phyloP scores from a whole-genome alignment of 805 yeast genomes.

The Myxozyma melibiosi region DNA sequence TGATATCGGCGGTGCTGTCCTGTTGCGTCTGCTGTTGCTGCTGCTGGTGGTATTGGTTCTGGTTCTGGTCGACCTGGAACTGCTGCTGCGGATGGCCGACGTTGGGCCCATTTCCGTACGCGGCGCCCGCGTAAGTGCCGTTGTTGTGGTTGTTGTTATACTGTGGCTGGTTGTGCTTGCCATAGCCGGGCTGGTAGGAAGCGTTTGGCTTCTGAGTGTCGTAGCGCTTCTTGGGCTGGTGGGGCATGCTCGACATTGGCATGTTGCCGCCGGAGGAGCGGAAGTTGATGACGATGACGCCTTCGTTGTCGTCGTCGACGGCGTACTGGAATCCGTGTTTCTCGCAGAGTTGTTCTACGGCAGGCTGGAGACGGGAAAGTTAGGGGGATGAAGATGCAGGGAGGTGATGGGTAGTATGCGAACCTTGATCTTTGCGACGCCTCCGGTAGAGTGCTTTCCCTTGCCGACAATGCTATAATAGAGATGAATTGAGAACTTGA shows the following conservation, averaged over 20 bases:
- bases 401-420: no score
- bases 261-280: conserved; percentile 45
- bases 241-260: conserved; percentile 27
- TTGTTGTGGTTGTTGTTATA: neutral
- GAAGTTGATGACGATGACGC: conserved; percentile 75
- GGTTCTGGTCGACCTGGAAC: conserved; percentile 33
- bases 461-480: conserved; percentile 75
- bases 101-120: conserved; percentile 32
- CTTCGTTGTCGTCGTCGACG: conserved; percentile 72
- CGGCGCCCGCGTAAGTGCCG: conserved; percentile 1
- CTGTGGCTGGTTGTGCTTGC: conserved; percentile 12
- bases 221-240: conserved; percentile 41
- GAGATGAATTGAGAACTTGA: neutral
- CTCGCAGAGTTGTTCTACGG: conserved; percentile 73
- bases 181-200: conserved; percentile 15
- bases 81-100: conserved; percentile 36
- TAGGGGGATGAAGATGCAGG: neutral
- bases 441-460: conserved; percentile 80
- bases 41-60: conserved; percentile 29
- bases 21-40: conserved; percentile 35
- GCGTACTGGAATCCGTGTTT: conserved; percentile 63
- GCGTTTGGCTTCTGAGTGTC: conserved; percentile 39
- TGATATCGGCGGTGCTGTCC: conserved; percentile 32
- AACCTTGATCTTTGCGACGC: conserved; percentile 74
- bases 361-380: conserved; percentile 53